phyloP scores from a whole-genome alignment of 805 yeast species.

The Wickerhamia fluorescens region DNA sequence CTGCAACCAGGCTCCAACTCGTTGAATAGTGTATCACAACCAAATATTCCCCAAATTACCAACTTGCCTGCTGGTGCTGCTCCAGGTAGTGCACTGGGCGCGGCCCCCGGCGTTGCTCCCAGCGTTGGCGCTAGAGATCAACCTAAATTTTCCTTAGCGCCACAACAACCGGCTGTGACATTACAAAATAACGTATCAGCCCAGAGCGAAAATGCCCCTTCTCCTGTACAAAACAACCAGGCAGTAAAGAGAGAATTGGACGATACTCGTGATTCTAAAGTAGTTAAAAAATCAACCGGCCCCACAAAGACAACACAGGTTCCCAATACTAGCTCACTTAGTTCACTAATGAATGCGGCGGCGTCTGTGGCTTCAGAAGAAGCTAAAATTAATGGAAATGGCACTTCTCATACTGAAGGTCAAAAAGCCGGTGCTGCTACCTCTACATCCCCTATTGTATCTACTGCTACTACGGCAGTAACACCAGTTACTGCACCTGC shows the following conservation, averaged over 20 bases:
- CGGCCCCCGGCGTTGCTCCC: constrained; percentile 1
- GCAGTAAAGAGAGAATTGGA: constrained; percentile 37
- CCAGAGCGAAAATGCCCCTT: no score
- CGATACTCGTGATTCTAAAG: constrained; percentile 24
- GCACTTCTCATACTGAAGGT: constrained; percentile 3
- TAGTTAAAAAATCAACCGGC: constrained; percentile 19
- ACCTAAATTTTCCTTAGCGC: constrained; percentile 4
- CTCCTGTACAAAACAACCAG: no score
- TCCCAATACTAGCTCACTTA: constrained; percentile 9
- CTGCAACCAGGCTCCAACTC: no score
- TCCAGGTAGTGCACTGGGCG: constrained; percentile 3
- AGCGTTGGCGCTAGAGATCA: constrained; percentile 5
- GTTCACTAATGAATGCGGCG: constrained; percentile 24
- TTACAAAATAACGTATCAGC: no score
- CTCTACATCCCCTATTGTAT: constrained; percentile 1
- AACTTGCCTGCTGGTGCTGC: constrained; percentile 4
- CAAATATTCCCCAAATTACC: no score
- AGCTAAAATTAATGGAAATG: no score
- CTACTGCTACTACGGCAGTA: not conserved
- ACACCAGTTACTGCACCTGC: constrained; percentile 1
- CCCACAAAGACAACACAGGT: no score
- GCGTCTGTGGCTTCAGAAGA: constrained; percentile 9
- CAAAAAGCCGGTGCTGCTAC: constrained; percentile 1
- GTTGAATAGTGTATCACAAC: no score
- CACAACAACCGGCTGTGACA: not conserved